A percentile compares a stretch with the other conserved stretches of the same genome.
Conservation (phyloP, 768 basidiomycete species). For the Boletus huronensis region DNA sequence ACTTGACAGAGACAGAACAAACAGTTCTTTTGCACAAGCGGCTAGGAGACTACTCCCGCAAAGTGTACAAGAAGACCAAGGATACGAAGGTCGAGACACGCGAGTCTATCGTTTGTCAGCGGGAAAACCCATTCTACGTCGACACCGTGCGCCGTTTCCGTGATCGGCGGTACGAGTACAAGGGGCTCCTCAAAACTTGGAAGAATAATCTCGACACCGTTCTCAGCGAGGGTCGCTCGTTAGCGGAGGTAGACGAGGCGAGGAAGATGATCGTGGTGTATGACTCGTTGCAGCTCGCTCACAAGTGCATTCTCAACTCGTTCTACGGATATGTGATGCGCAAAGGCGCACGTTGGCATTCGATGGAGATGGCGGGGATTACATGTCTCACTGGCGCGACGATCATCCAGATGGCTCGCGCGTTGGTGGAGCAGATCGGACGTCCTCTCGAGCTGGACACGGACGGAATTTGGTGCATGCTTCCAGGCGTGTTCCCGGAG, state of each 20-base stretch:
- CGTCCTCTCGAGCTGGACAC: conserved; percentile 97
- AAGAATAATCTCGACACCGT: conserved; percentile 93
- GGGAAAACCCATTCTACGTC: conserved; percentile 98
- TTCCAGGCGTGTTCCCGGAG: conserved; percentile 96
- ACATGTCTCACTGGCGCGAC: conserved; percentile 96
- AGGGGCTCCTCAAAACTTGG: conserved; percentile 97
- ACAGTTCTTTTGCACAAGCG: conserved; percentile 93
- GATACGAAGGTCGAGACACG: conserved; percentile 94
- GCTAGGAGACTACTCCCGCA: conserved; percentile 95
- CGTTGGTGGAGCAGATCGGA: conserved; percentile 96
- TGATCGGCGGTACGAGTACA: conserved; percentile 98
- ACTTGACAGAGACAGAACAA: conserved; percentile 82
- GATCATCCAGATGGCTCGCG: conserved; percentile 98
- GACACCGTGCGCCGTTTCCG: conserved; percentile 97
- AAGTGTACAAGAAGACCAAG: conserved; percentile 98
- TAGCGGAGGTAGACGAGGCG: conserved; percentile 91
- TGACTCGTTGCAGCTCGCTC: conserved; percentile 96
- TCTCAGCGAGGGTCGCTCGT: conserved; percentile 59
- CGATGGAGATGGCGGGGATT: conserved; percentile 99
- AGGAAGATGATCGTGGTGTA: conserved; percentile 99
- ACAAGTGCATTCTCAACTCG: conserved; percentile 99
- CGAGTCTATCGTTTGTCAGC: conserved; percentile 93
- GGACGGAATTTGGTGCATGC: conserved; percentile 99
- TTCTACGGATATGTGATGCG: conserved; percentile 99
- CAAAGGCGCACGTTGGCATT: conserved; percentile 98